Evolutionary conservation across 345 rosid species (phyloP).

Genomic region (Murraya koenigii): DNA sequence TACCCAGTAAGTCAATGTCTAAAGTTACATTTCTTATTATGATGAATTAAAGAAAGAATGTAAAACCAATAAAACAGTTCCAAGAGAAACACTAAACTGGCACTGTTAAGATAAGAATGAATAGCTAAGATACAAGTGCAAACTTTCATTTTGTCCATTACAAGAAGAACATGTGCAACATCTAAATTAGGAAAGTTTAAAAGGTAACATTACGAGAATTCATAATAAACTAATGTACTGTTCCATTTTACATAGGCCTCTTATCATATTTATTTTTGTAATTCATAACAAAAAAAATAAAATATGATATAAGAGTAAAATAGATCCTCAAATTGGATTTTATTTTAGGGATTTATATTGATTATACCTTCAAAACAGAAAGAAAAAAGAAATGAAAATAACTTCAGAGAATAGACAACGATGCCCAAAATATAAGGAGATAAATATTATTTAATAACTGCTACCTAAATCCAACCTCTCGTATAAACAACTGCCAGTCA

Average conservation of each 20-base stretch:
- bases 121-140: not conserved
- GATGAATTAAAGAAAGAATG: not conserved
- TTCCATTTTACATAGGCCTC: not conserved
- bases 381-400: not conserved
- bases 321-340: not conserved
- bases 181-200: not conserved
- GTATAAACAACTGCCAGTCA: not conserved
- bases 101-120: not conserved
- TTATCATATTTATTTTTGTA: not conserved
- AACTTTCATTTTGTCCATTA: not conserved
- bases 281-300: not conserved
- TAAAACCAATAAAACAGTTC: not conserved
- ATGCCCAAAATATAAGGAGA: not conserved
- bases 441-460: not conserved
- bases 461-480: not conserved
- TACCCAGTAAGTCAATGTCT: not conserved
- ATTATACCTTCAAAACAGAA: not conserved
- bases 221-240: not conserved
- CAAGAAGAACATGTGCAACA: not conserved
- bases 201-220: not conserved
- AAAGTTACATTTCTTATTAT: not conserved
- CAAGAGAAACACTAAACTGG: not conserved
- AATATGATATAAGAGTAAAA: not conserved
- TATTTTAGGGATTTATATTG: not conserved
- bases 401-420: not conserved